Conservation (phyloP, 2,329 filamentous ascomycete genomes). For the Colletotrichum neosansevieriae region DNA sequence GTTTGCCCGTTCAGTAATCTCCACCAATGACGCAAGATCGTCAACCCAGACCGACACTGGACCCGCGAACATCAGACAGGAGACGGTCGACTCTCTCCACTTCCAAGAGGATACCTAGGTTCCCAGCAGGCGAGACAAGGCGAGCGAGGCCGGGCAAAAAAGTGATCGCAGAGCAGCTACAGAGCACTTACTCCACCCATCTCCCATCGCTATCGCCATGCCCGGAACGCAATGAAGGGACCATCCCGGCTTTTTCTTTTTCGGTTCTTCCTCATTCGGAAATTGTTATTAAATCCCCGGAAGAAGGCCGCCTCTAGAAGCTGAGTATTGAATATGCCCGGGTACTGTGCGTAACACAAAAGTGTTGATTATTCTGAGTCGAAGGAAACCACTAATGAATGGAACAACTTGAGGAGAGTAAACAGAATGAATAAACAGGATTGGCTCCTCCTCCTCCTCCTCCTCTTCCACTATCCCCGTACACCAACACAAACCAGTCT, state of each 20-base stretch:
- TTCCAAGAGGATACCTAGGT: too few relatives aligned
- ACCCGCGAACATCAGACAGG: not conserved
- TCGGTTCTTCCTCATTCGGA: too few relatives aligned
- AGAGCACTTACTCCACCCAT: not conserved
- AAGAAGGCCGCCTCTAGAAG: not conserved
- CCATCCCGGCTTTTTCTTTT: not conserved
- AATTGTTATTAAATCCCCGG: not conserved
- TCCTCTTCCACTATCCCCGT: slow-evolving; percentile 14
- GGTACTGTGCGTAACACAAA: too few relatives aligned
- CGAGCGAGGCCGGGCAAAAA: too few relatives aligned
- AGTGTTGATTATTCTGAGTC: too few relatives aligned
- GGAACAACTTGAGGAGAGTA: not conserved
- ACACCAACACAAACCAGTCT: too few relatives aligned
- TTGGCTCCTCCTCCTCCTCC: not conserved
- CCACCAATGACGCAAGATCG: slow-evolving; percentile 33
- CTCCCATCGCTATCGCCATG: not conserved
- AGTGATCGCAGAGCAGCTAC: too few relatives aligned
- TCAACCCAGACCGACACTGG: not conserved
- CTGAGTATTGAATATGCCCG: too few relatives aligned
- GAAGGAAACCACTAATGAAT: too few relatives aligned
- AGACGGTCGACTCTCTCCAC: not conserved
- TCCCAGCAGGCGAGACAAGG: too few relatives aligned
- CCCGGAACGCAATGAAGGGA: not conserved
- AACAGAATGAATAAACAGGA: not conserved
- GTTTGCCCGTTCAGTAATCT: not conserved